These are phyloP conservation scores for Aspergillus tanneri DNA, from an alignment of 2,329 filamentous ascomycete species.

Conservation along the genomic window DNA sequence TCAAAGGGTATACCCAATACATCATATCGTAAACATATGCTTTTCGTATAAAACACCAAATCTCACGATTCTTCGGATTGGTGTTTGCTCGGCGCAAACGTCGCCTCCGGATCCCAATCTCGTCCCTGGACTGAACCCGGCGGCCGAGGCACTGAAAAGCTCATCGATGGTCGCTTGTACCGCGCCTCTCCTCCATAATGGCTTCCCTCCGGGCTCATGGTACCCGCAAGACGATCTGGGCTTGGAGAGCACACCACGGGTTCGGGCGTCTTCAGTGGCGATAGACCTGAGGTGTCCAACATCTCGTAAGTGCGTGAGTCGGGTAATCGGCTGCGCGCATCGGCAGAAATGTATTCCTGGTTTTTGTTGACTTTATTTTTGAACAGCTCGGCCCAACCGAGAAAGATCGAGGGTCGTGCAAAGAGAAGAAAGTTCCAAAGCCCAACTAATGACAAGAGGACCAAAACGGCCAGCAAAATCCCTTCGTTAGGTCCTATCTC, in stretches of 20 bases:
- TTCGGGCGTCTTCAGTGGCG: conserved; percentile 35
- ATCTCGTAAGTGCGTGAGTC: conserved; percentile 76
- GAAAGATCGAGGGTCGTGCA: conserved; percentile 78
- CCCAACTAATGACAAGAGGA: conserved; percentile 82
- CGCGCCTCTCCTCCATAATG: conserved; percentile 46
- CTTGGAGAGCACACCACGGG: conserved; percentile 30
- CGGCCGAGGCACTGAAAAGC: conserved; percentile 50
- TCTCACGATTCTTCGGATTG: background rate
- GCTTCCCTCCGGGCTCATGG: conserved; percentile 19
- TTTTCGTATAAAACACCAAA: background rate
- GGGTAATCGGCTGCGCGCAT: conserved; percentile 66
- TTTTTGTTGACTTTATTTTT: conserved; percentile 47
- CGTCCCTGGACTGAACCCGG: conserved; percentile 33
- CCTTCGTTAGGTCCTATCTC: conserved; percentile 69
- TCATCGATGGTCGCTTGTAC: conserved; percentile 49
- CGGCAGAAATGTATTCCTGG: conserved; percentile 85
- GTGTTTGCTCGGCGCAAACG: conserved; percentile 30
- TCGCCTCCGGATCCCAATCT: conserved; percentile 40
- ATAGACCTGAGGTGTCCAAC: conserved; percentile 49
- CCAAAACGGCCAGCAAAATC: conserved; percentile 75
- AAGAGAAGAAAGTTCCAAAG: conserved; percentile 82
- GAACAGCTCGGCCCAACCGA: conserved; percentile 73
- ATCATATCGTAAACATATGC: background rate
- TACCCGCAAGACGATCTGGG: conserved; percentile 13
- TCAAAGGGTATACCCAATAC: background rate